Evolutionary conservation across 2,329 filamentous ascomycete species (phyloP), one percentile per base, ranked within the genome.

Genomic region (Penicillium corylophilum): DNA sequence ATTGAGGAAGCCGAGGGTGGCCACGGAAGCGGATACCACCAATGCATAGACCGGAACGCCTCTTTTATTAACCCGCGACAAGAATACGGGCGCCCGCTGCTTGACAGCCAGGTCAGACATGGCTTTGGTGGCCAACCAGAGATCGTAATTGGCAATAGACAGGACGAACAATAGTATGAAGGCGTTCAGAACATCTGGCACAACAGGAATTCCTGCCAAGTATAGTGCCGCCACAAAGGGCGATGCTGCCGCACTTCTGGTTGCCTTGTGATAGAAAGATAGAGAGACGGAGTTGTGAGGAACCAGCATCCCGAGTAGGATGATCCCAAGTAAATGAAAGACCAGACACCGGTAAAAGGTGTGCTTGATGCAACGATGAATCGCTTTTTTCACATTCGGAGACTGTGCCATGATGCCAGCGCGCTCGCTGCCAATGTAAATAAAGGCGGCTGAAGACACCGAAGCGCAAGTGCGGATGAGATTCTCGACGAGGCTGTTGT

Each of bases 291-390:
- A 82, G 76, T 90, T 74, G 75, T 87, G 90, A 2, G 88, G 87
- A 7, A 92, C 84, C 46, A 87, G 79, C 83, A 90, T 88, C 62
- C 88, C 88, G 46, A 93, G 75, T 43, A 92, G 78, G 50, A 91
- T 81, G 35, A 91, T 85, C 16, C 82, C 84, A 54, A 90, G 71
- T 65, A 85, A 79, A 77, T 93, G 92, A 77, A 93, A 91, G 74
- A 91, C 77, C 61, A 90, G 72, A 66, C 92, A 90, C 50, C 89
- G 87, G 74, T 84, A 92, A 70, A 92, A 91, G 51, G 87, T 91
- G 41, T 90, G 79, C 68, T 84, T 87, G 75, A 91, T 90, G 46
- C 88, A 88, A 54, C 85, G 82, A 10, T 88, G 88, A 46, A 92
- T 85, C 20, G 84, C 87, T 70, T 83, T 84, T 65, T 86, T 82